A percentile compares a stretch with the other conserved stretches of the same genome.
Conservation (phyloP, 2,329 filamentous ascomycete species). For the Thielaviopsis euricoi region DNA sequence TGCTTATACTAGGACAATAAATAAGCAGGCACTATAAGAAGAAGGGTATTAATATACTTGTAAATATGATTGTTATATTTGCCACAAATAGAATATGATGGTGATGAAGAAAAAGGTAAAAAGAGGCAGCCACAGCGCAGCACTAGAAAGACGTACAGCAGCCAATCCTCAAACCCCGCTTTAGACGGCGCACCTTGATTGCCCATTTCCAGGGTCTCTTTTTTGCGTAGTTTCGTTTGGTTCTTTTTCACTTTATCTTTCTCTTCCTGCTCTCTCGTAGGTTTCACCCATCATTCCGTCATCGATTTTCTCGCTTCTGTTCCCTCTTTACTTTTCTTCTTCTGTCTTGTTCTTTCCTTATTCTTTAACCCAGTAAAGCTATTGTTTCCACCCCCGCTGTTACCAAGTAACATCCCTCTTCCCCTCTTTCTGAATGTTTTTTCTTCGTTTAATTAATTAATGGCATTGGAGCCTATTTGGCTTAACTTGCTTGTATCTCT, state of each 20-base stretch:
- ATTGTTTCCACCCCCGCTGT: background rate
- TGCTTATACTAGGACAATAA: no score
- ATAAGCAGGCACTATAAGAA: no score
- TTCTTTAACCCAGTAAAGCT: background rate
- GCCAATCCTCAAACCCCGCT: background rate
- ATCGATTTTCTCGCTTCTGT: no score
- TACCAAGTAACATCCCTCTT: background rate
- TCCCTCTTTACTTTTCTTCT: background rate
- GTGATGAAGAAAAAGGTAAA: background rate
- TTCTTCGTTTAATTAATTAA: no score
- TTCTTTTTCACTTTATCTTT: background rate
- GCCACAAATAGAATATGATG: background rate
- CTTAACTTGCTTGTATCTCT: no score
- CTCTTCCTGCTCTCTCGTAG: background rate
- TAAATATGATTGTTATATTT: background rate
- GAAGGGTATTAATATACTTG: no score
- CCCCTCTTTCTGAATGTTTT: background rate
- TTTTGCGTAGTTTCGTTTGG: background rate
- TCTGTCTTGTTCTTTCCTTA: background rate
- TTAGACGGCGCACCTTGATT: background rate
- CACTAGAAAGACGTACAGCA: background rate
- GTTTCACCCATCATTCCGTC: no score
- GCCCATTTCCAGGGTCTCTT: background rate
- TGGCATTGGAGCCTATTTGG: no score
- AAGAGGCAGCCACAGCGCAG: background rate